phyloP scores from a whole-genome alignment of 2,329 filamentous ascomycete species.

The Cercospora brassicicola region DNA sequence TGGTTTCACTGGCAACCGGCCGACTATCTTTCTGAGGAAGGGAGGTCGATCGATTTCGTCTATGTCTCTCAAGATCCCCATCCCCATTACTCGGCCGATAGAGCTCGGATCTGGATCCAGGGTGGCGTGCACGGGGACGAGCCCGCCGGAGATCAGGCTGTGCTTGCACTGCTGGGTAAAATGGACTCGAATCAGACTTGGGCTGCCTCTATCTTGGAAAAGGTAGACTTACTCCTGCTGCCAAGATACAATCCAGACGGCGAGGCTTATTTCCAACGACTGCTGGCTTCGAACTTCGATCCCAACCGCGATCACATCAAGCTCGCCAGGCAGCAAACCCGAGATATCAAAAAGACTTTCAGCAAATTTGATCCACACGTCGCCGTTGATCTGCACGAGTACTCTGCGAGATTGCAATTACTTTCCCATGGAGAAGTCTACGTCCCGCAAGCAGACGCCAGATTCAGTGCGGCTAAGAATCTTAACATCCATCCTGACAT shows the following conservation, averaged over 20 bases:
- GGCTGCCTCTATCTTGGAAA: conserved; percentile 37
- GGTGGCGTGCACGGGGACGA: conserved; percentile 43
- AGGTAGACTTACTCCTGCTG: conserved; percentile 40
- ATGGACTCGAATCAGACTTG: conserved; percentile 39
- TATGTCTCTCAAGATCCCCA: conserved; percentile 32
- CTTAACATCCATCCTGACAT: conserved; percentile 41
- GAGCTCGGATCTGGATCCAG: conserved; percentile 42
- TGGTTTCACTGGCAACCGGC: conserved; percentile 38
- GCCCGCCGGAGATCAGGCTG: conserved; percentile 39
- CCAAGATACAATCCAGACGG: conserved; percentile 43
- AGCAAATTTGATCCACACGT: conserved; percentile 38
- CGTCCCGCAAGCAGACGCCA: conserved; percentile 39
- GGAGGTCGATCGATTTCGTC: conserved; percentile 31
- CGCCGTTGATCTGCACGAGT: conserved; percentile 42
- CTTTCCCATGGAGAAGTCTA: conserved; percentile 34
- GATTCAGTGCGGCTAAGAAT: conserved; percentile 42
- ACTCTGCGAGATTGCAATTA: conserved; percentile 30
- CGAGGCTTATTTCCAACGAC: conserved; percentile 41
- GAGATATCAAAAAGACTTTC: conserved; percentile 40
- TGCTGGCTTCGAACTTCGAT: conserved; percentile 41
- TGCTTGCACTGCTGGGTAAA: conserved; percentile 40
- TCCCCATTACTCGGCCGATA: conserved; percentile 20
- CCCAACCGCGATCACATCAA: conserved; percentile 43
- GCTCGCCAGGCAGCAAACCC: conserved; percentile 39
- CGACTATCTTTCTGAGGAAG: conserved; percentile 39